phyloP scores from a whole-genome alignment of 1,139 yeast species.

The Geotrichum australiense region DNA sequence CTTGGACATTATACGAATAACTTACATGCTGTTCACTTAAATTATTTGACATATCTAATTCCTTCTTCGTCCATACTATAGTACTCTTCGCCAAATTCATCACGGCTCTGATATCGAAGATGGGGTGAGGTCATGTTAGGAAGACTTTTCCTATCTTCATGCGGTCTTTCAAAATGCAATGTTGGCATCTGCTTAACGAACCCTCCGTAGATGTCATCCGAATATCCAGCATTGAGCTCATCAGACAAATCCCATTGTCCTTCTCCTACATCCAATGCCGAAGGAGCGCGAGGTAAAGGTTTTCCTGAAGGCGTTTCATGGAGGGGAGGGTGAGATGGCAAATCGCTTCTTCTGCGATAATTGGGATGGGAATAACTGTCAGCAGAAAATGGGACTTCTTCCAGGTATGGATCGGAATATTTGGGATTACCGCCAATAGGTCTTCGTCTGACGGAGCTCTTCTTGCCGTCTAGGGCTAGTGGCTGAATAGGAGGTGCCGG shows the following conservation, averaged over 20 bases:
- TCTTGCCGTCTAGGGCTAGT: slow-evolving; percentile 17
- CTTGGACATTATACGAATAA: no score
- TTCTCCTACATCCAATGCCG: slow-evolving; percentile 18
- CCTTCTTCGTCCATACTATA: slow-evolving; percentile 8
- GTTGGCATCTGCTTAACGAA: slow-evolving; percentile 7
- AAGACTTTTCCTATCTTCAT: slow-evolving; percentile 1
- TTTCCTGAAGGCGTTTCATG: slow-evolving; percentile 2
- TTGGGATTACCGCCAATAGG: slow-evolving; percentile 19
- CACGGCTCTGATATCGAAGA: slow-evolving; percentile 1
- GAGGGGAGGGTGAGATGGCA: slow-evolving; percentile 4
- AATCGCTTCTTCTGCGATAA: slow-evolving; percentile 8
- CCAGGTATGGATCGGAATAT: slow-evolving; percentile 15
- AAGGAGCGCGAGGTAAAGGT: slow-evolving; percentile 13
- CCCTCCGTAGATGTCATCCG: slow-evolving; percentile 24
- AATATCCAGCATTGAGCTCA: slow-evolving; percentile 33
- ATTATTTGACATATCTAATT: slow-evolving; percentile 5
- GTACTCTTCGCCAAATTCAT: slow-evolving; percentile 5
- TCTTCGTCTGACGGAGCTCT: slow-evolving; percentile 21
- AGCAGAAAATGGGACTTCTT: slow-evolving; percentile 27
- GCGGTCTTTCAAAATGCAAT: not conserved
- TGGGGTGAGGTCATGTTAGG: not conserved
- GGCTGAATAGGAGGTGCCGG: slow-evolving; percentile 6
- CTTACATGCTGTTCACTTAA: no score
- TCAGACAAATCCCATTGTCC: slow-evolving; percentile 31
- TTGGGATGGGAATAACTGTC: slow-evolving; percentile 21